phyloP scores from a whole-genome alignment of 495 filamentous ascomycete genomes.

The Delitschia confertaspora region DNA sequence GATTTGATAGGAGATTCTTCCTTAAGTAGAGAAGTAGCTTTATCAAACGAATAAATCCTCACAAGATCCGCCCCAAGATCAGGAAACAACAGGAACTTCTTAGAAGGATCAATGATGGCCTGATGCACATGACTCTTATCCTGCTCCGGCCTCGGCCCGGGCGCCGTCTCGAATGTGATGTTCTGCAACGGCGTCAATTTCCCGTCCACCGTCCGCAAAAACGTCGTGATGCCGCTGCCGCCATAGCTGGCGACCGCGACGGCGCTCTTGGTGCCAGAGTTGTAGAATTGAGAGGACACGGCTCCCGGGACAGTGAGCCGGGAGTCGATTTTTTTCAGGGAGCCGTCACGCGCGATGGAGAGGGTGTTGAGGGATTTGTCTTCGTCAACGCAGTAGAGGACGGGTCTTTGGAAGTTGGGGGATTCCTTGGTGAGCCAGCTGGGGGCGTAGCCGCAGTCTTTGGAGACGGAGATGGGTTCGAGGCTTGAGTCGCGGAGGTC shows the following conservation, averaged over 20 bases:
- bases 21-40: constrained; percentile 20
- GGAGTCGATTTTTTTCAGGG: constrained; percentile 23
- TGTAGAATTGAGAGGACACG: constrained; percentile 32
- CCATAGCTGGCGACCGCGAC: constrained; percentile 34
- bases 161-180: constrained; percentile 24
- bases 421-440: constrained; percentile 32
- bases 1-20: constrained; percentile 18
- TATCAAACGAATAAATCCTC: constrained; percentile 29
- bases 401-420: constrained; percentile 8
- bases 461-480: constrained; percentile 1
- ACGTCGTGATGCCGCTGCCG: constrained; percentile 17
- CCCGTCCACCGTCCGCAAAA: not conserved
- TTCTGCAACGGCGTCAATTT: constrained; percentile 27
- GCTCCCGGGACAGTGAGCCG: constrained; percentile 29
- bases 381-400: constrained; percentile 34
- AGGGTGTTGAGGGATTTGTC: constrained; percentile 32
- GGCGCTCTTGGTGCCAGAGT: constrained; percentile 22
- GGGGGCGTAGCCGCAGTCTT: constrained; percentile 25
- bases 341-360: constrained; percentile 25
- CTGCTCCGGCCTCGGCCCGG: constrained; percentile 28
- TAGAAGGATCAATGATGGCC: constrained; percentile 35
- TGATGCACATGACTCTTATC: constrained; percentile 33
- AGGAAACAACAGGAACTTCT: constrained; percentile 35
- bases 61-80: constrained; percentile 35
- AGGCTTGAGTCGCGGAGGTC: constrained; percentile 11